Evolutionary conservation across 805 yeast genomes (phyloP).

Genomic region (Danielia oregonensis): DNA sequence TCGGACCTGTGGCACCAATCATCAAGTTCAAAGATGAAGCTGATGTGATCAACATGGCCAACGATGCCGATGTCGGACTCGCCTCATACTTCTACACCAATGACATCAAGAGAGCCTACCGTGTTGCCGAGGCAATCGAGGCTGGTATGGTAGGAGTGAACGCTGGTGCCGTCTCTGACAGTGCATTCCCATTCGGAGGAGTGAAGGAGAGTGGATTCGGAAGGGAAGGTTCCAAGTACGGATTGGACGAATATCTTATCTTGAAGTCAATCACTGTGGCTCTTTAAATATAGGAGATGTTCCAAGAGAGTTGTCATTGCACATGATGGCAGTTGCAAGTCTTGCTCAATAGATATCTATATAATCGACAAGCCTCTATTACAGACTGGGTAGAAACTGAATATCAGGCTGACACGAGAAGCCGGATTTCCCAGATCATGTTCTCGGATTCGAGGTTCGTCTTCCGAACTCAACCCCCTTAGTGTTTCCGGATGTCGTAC

Average conservation of each 20-base stretch:
- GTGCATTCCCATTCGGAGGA: constrained; percentile 75
- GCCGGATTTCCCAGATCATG: too few species aligned
- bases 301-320: too few species aligned
- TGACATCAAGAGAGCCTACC: constrained; percentile 46
- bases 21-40: constrained; percentile 49
- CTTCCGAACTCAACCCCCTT: too few species aligned
- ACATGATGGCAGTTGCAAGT: too few species aligned
- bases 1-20: constrained; percentile 62
- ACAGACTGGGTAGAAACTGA: too few species aligned
- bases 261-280: constrained; percentile 63
- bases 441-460: too few species aligned
- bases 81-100: constrained; percentile 59
- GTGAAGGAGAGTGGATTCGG: constrained; percentile 77
- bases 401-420: too few species aligned
- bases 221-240: constrained; percentile 74
- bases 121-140: constrained; percentile 56
- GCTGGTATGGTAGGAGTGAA: constrained; percentile 83
- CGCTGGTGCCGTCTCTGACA: constrained; percentile 69
- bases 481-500: too few species aligned
- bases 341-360: too few species aligned
- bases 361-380: too few species aligned
- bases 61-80: constrained; percentile 53
- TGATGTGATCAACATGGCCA: constrained; percentile 51
- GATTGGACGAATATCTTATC: constrained; percentile 67
- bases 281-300: too few species aligned